Percentiles rank a stretch among this genome's conserved stretches.
phyloP scores from a whole-genome alignment of 345 rosid genomes.

The Populus davidiana region DNA sequence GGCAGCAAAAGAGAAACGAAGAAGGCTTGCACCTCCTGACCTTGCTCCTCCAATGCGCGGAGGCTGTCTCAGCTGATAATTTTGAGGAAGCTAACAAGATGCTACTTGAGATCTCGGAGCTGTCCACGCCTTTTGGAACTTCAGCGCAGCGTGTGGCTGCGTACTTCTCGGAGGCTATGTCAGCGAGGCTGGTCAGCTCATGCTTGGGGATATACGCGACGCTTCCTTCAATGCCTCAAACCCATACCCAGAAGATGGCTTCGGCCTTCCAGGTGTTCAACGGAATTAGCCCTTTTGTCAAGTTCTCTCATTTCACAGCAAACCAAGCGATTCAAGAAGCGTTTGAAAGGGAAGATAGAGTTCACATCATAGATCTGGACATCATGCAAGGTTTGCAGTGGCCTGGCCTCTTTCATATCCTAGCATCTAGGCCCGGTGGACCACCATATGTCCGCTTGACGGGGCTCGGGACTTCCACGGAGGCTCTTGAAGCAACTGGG shows the following conservation, averaged over 20 bases:
- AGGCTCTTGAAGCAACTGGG: conserved; percentile 89
- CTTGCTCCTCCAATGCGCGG: conserved; percentile 90
- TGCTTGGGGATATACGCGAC: conserved; percentile 81
- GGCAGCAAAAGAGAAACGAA: conserved; percentile 79
- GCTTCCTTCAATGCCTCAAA: conserved; percentile 58
- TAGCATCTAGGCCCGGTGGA: conserved; percentile 89
- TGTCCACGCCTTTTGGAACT: conserved; percentile 90
- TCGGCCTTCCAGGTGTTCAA: conserved; percentile 98
- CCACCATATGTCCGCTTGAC: conserved; percentile 93
- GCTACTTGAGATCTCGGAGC: conserved; percentile 84
- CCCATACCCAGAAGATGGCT: conserved; percentile 67
- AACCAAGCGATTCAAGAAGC: conserved; percentile 98
- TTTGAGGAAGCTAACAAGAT: conserved; percentile 86
- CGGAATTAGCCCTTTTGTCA: conserved; percentile 91
- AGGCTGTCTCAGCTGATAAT: conserved; percentile 85
- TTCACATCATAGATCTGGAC: conserved; percentile 91
- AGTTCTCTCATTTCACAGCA: conserved; percentile 98
- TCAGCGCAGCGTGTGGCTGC: conserved; percentile 98
- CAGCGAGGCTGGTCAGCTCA: conserved; percentile 80
- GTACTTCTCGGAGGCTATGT: conserved; percentile 96
- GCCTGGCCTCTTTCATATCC: conserved; percentile 95
- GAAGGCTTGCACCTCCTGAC: conserved; percentile 92
- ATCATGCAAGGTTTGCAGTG: conserved; percentile 99
- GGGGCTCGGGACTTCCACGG: conserved; percentile 85
- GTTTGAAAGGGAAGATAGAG: conserved; percentile 86